These are phyloP conservation scores for Cetraspora pellucida DNA, from an alignment of 192 early-diverging fungal species.

Conservation along the genomic window DNA sequence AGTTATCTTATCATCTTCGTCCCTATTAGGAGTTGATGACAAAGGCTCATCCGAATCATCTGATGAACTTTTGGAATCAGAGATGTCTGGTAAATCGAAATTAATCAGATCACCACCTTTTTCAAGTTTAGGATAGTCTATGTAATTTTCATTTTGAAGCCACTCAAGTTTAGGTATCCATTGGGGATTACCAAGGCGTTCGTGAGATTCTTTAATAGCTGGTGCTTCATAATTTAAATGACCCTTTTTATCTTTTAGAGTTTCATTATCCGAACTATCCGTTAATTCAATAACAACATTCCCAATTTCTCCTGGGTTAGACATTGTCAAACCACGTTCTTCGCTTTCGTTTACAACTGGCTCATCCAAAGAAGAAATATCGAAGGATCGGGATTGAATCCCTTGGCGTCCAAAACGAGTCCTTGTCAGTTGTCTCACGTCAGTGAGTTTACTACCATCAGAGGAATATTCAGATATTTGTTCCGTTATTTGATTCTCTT, in stretches of 20 bases:
- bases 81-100: neutral
- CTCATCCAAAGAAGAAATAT: constrained; percentile 10
- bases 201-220: neutral
- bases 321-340: neutral
- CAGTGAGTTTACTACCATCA: neutral
- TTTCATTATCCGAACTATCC: neutral
- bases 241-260: neutral
- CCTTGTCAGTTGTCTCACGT: neutral
- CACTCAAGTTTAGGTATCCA: constrained; percentile 24
- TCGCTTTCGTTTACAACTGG: neutral
- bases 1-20: neutral
- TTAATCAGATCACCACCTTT: constrained; percentile 2
- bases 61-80: neutral
- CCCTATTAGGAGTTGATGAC: neutral
- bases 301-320: neutral
- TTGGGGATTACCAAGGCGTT: constrained; percentile 19
- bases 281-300: neutral
- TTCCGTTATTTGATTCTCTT: neutral
- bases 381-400: too few relatives aligned
- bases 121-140: neutral
- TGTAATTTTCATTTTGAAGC: neutral
- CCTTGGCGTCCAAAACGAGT: too few relatives aligned
- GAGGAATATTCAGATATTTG: neutral
- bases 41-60: neutral
- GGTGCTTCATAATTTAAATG: too few relatives aligned